These are phyloP conservation scores for Naganishia liquefaciens DNA, from an alignment of 1,284 basidiomycete species.

Conservation along the genomic window DNA sequence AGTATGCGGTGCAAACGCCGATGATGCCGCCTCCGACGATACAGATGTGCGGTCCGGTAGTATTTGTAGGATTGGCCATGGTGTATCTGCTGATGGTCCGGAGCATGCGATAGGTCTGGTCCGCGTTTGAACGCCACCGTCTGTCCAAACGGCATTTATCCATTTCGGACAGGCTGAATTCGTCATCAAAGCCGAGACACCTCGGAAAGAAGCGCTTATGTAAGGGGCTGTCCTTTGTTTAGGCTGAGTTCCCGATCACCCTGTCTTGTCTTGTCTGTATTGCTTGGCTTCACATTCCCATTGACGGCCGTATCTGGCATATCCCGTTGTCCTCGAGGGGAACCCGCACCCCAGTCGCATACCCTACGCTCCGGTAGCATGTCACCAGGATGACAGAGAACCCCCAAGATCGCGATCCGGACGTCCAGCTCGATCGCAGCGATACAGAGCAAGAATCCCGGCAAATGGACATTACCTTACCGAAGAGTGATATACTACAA, in stretches of 20 bases:
- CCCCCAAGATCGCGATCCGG: background rate
- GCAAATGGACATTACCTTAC: background rate
- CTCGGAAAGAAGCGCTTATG: background rate
- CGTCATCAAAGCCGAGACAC: conserved; percentile 3
- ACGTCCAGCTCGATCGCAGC: background rate
- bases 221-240: background rate
- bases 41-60: conserved; percentile 33
- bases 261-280: background rate
- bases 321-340: background rate
- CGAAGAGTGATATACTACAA: background rate
- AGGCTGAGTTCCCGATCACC: conserved; percentile 3
- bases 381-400: background rate
- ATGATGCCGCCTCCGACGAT: conserved; percentile 69
- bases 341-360: background rate
- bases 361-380: background rate
- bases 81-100: background rate
- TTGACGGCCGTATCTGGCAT: no score
- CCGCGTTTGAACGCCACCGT: background rate
- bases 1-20: conserved; percentile 73
- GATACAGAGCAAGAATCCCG: background rate
- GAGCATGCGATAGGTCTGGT: background rate
- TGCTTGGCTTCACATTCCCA: background rate
- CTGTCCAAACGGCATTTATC: background rate
- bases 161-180: background rate
- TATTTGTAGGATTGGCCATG: conserved; percentile 3